These are phyloP conservation scores for Myxozyma melibiosi DNA, from an alignment of 805 yeast species.

Conservation along the genomic window DNA sequence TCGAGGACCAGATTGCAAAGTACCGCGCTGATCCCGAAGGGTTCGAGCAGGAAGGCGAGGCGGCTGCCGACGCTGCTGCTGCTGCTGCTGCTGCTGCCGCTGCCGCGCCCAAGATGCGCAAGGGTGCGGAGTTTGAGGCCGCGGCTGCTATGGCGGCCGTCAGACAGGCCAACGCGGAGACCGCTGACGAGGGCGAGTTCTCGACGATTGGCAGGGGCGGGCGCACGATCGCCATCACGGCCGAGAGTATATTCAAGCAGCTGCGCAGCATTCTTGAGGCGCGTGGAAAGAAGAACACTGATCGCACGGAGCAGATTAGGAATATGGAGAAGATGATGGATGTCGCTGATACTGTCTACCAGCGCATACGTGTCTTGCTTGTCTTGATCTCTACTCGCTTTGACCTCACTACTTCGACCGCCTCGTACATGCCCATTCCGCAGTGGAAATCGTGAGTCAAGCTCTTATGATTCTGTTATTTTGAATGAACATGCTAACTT, in stretches of 20 bases:
- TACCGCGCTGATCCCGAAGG: slow-evolving; percentile 71
- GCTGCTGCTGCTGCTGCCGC: slow-evolving; percentile 28
- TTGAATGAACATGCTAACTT: background rate
- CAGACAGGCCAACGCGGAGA: slow-evolving; percentile 42
- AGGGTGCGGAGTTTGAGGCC: slow-evolving; percentile 38
- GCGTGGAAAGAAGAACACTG: slow-evolving; percentile 94
- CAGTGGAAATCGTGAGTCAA: slow-evolving; percentile 74
- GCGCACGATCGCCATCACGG: slow-evolving; percentile 42
- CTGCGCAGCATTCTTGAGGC: slow-evolving; percentile 77
- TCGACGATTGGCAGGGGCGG: slow-evolving; percentile 46
- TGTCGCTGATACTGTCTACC: slow-evolving; percentile 63
- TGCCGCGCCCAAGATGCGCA: slow-evolving; percentile 21
- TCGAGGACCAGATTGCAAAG: slow-evolving; percentile 57
- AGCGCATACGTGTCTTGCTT: slow-evolving; percentile 73
- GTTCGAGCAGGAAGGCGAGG: slow-evolving; percentile 56
- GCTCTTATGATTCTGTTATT: background rate
- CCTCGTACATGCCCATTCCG: slow-evolving; percentile 70
- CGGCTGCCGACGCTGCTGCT: slow-evolving; percentile 15
- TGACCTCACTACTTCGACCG: slow-evolving; percentile 65
- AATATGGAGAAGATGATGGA: slow-evolving; percentile 63
- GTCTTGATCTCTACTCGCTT: slow-evolving; percentile 85
- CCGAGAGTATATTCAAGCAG: slow-evolving; percentile 65
- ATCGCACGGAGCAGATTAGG: slow-evolving; percentile 73
- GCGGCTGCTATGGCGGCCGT: slow-evolving; percentile 40
- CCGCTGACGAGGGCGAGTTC: slow-evolving; percentile 44